Conservation (phyloP, 208 protist genomes). For the Trypanosomatidae sp. region DNA sequence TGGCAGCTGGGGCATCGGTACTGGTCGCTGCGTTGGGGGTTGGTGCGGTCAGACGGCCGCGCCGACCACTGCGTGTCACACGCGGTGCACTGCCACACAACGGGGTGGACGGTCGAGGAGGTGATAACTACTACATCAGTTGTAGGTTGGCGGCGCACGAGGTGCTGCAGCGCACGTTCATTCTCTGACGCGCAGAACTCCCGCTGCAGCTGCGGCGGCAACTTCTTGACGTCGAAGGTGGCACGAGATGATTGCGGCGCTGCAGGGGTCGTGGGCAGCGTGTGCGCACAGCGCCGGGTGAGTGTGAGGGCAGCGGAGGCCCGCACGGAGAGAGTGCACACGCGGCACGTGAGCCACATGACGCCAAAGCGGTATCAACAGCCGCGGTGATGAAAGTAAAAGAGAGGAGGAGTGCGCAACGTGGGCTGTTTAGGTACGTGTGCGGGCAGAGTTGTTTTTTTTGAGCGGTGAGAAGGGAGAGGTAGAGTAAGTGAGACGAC, state of each 20-base stretch:
- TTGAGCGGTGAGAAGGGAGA: too few relatives aligned
- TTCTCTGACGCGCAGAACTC: slow-evolving; percentile 40
- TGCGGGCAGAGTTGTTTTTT: too few relatives aligned
- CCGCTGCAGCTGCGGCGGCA: slow-evolving; percentile 30
- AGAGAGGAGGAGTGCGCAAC: too few relatives aligned
- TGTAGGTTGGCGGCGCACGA: slow-evolving; percentile 6
- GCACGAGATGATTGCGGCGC: neutral
- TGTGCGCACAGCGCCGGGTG: too few relatives aligned
- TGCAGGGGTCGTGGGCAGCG: neutral
- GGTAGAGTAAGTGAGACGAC: too few relatives aligned
- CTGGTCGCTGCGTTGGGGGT: slow-evolving; percentile 46
- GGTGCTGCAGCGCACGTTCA: slow-evolving; percentile 27
- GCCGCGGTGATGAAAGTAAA: too few relatives aligned
- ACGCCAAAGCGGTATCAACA: too few relatives aligned
- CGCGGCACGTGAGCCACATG: too few relatives aligned
- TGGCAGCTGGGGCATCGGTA: slow-evolving; percentile 37
- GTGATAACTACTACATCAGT: too few relatives aligned
- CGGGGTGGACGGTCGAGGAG: slow-evolving; percentile 30
- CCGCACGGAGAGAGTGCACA: too few relatives aligned
- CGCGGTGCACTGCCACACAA: slow-evolving; percentile 50
- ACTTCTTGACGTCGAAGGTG: slow-evolving; percentile 17
- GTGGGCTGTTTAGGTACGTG: too few relatives aligned
- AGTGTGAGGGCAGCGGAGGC: too few relatives aligned
- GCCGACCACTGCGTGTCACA: slow-evolving; percentile 59
- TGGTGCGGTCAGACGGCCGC: slow-evolving; percentile 47